Evolutionary conservation across 2,329 filamentous ascomycete genomes (phyloP).

Genomic region (Amesomyces nigricolor): DNA sequence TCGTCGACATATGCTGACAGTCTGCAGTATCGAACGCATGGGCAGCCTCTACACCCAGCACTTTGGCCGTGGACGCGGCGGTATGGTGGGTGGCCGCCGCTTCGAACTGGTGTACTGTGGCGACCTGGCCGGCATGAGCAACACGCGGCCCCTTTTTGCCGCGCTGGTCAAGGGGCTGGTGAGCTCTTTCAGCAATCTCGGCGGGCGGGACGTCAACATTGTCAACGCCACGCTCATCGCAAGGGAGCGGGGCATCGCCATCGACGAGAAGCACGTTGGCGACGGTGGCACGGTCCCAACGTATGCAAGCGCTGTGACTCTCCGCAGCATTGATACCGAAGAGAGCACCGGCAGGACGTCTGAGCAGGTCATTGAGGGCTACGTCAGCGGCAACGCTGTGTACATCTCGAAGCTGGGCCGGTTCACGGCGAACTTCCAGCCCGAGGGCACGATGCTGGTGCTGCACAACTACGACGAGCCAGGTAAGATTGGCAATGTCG

Average conservation of each 20-base stretch:
- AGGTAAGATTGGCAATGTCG: conserved; percentile 77
- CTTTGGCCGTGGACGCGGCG: conserved; percentile 44
- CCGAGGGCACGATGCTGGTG: conserved; percentile 69
- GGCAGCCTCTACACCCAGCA: conserved; percentile 75
- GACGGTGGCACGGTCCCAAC: conserved; percentile 53
- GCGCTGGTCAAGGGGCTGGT: conserved; percentile 73
- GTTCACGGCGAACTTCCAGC: conserved; percentile 68
- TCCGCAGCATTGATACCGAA: conserved; percentile 40
- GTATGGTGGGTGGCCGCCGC: conserved; percentile 53
- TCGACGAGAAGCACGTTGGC: conserved; percentile 66
- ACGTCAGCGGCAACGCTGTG: conserved; percentile 56
- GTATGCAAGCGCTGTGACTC: conserved; percentile 66
- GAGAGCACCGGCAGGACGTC: conserved; percentile 9
- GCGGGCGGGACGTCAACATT: conserved; percentile 69
- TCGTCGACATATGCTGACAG: not conserved
- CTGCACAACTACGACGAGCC: conserved; percentile 76
- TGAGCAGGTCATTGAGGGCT: conserved; percentile 56
- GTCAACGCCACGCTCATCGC: conserved; percentile 74
- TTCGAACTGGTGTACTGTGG: conserved; percentile 77
- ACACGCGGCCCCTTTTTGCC: conserved; percentile 73
- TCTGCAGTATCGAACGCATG: conserved; percentile 61
- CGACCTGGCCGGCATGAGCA: conserved; percentile 63
- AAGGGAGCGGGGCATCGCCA: conserved; percentile 68
- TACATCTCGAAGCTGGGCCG: conserved; percentile 69
- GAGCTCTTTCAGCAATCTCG: conserved; percentile 59